Base-by-base conservation (phyloP, 2,329 filamentous ascomycete species). In the Scopulariopsis brevicaulis region DNA sequence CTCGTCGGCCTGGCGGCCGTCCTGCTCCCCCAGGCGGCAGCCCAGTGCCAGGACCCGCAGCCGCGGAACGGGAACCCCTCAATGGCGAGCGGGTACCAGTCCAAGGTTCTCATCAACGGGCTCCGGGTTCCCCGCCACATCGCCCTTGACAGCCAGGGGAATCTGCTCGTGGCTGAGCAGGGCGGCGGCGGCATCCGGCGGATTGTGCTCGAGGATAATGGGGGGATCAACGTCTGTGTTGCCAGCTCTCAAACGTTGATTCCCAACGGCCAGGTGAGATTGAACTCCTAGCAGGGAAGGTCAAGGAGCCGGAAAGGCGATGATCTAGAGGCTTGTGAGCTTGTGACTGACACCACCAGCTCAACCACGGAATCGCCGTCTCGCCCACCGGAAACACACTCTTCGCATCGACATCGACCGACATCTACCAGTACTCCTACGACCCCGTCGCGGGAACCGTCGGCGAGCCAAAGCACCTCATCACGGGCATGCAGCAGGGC, bases 371-470 rank as follows among this genome's bases (percentile, higher is more conserved):
- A 40, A 71, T 84, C 55, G 75, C 79, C 34, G 64, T 84, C n/a
- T 80, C 78, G 0, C 65, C 68, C 4, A 76, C 83, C 65, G 77
- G 78, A 57, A 74, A 69, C 48, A 81, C 75, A 1, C 65, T 84
- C 57, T 83, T 80, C 63, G 79, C 78, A 18, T 89, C 85, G 0
- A 79, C 77, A 1, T 65, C 75, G 6, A 83, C 87, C 40, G 85
- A 46, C 40, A n/a, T 46, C 6, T 46, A 46, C 40, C 15, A 46
- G 40, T 46, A 77, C 65, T 72, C 80, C 2, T 90, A 85, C 82
- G 67, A 74, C 32, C 91, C 91, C 66, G 77, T 87, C 65, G 69
- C 74, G 7, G 73, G 71, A 52, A 77, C 77, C 4, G 75, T 82
- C 51, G 62, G 65, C 57, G 77, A 74, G 54, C 73, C 73, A 59